These are phyloP conservation scores for Venustampulla echinocandica DNA, from an alignment of 495 filamentous ascomycete species.

Conservation along the genomic window DNA sequence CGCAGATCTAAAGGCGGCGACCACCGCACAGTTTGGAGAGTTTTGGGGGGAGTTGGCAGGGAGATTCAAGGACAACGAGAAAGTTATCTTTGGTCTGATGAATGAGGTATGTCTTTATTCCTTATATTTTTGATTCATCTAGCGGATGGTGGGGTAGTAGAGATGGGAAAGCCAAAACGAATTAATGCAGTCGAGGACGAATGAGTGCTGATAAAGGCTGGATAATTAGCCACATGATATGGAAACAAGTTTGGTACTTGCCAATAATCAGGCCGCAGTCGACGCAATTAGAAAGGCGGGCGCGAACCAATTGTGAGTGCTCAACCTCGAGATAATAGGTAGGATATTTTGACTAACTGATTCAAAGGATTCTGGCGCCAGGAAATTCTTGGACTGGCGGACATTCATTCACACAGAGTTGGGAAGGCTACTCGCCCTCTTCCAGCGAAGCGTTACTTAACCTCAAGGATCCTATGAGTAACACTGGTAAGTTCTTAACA, in stretches of 20 bases:
- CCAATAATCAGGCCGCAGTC: constrained; percentile 44
- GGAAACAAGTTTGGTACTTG: constrained; percentile 34
- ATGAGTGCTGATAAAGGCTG: not conserved
- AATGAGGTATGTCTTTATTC: constrained; percentile 16
- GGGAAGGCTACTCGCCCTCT: constrained; percentile 29
- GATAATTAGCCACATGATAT: constrained; percentile 45
- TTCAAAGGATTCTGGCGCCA: constrained; percentile 39
- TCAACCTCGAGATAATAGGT: not conserved
- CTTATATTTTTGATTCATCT: not conserved
- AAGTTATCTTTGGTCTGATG: constrained; percentile 43
- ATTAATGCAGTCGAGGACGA: too few relatives aligned
- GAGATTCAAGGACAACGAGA: constrained; percentile 39
- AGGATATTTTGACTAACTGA: too few relatives aligned
- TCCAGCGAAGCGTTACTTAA: constrained; percentile 34
- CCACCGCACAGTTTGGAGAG: constrained; percentile 39
- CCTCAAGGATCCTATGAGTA: constrained; percentile 38
- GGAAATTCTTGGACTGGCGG: constrained; percentile 42
- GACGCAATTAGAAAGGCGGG: constrained; percentile 35
- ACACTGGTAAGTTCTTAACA: constrained; percentile 28
- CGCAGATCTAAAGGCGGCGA: constrained; percentile 33
- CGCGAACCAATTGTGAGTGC: constrained; percentile 26
- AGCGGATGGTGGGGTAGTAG: not conserved
- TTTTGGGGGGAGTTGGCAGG: constrained; percentile 45
- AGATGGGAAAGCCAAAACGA: not conserved
- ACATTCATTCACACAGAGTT: constrained; percentile 34